phyloP scores from a whole-genome alignment of 2,329 filamentous ascomycete genomes.

The Fusarium sp. region DNA sequence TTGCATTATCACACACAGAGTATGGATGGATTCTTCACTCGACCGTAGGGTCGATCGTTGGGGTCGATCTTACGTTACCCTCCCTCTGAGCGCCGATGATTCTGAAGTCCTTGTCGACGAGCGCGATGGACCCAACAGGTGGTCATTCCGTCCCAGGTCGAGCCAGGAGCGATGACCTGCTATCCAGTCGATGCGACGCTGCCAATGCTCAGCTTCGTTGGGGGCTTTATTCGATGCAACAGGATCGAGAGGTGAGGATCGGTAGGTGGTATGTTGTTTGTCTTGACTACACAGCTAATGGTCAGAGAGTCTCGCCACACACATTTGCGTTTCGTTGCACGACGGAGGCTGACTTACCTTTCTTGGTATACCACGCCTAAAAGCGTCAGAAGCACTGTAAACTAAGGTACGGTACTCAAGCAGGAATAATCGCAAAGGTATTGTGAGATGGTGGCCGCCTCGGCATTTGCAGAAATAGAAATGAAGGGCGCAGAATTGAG shows the following conservation, averaged over 20 bases:
- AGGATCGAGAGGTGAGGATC: neutral
- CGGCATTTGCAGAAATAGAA: neutral
- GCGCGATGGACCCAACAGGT: neutral
- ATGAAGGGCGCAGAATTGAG: neutral
- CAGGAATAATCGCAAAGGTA: neutral
- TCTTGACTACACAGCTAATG: neutral
- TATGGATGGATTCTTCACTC: neutral
- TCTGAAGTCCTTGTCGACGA: neutral
- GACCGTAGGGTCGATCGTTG: neutral
- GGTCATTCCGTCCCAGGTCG: neutral
- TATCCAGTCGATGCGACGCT: neutral
- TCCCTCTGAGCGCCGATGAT: neutral
- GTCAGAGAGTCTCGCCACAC: neutral
- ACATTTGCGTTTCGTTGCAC: neutral
- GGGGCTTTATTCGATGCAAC: neutral
- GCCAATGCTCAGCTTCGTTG: neutral
- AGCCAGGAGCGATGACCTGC: neutral
- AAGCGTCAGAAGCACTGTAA: neutral
- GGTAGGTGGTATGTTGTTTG: neutral
- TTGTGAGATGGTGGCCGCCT: neutral
- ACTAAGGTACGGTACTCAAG: neutral
- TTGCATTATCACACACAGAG: constrained; percentile 8
- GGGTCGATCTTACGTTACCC: too few relatives aligned
- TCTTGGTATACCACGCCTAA: neutral
- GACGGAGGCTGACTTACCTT: neutral